Base-by-base conservation (phyloP, 345 rosid genomes). In the Camelina laxa region DNA sequence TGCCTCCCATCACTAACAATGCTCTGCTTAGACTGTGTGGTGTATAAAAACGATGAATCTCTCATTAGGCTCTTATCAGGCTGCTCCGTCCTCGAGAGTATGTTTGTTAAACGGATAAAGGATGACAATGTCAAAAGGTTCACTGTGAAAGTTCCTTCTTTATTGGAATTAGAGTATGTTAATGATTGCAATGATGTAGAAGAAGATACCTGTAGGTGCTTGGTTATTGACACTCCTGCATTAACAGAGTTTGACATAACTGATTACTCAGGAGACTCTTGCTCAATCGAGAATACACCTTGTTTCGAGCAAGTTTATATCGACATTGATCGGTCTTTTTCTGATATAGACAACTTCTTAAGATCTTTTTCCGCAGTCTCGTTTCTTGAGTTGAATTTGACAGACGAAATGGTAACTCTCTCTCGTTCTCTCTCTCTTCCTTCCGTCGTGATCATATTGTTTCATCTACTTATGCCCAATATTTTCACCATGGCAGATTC, bases 51-150 rank as follows among this genome's bases (percentile, higher is more conserved):
- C 15, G 44, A 59, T 1, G 45, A 16, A 7, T 59, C 64, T 33
- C 22, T 59, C 15, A 13, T 9, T n/a, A 59, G 44, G 7, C 11
- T 59, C 15, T 59, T 59, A 59, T 59, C 64, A 9, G 35, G 13
- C 15, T 59, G 64, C 24, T 14, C 64, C 2, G 45, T 59, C 9
- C 64, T 59, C 31, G n/a, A 59, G 64, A 0, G 0, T 6, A 7
- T 33, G 24, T 1, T 1, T 2, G 64, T 59, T 24, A 10, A 19
- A 35, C 64, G 64, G 1, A 20, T 4, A 3, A 59, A 17, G 5
- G 38, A 56, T 59, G 64, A 59, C 24, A 59, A 59, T 59, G 45
- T 59, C n/a, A 16, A 10, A 19, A 59, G 6, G 22, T 59, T 59
- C n/a, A 59, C 3, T 2, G 64, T 59, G 21, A 36, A 59, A 35